Evolutionary conservation across 2,329 filamentous ascomycete species (phyloP), one percentile per base, ranked within the genome.

Genomic region (Ampelomyces quisqualis): DNA sequence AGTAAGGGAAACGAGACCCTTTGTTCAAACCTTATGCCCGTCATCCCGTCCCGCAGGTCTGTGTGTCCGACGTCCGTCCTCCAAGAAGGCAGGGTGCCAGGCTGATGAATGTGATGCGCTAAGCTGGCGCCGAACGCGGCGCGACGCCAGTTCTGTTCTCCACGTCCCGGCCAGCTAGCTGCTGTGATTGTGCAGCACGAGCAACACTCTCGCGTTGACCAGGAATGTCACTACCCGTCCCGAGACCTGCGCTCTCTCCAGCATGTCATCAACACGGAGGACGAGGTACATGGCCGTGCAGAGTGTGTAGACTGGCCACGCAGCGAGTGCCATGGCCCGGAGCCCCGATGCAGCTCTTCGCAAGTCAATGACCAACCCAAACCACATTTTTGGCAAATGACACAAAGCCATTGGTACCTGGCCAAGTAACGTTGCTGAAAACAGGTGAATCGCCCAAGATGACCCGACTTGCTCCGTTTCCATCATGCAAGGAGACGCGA

Each of bases 1-100:
- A 45, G 38, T 51, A 40, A 45, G 42, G 44, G 39, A 39, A 41
- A 47, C 42, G 39, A 55, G 55, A 61, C 60, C 58, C 56, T 63
- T 58, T 62, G 43, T 46, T 37, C 52, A 62, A 63, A 65, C 56
- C 47, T 62, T 65, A 67, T 67, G 64, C 63, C 55, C 57, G 64
- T 66, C 64, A 66, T 63, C 57, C 57, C 57, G 57, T 67, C 64
- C 62, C 64, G 62, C 60, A 58, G 50, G 55, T 54, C 55, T 59
- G 49, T 55, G 51, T 57, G 43, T 45, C 40, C 41, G n/a, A n/a
- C n/a, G n/a, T n/a, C n/a, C n/a, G n/a, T n/a, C n/a, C n/a, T n/a
- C n/a, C n/a, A n/a, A n/a, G n/a, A n/a, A n/a, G n/a, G n/a, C n/a
- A n/a, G n/a, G n/a, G n/a, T n/a, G n/a, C n/a, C n/a, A n/a, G n/a